Evolutionary conservation across 179 eudicot species (phyloP), one percentile per base, ranked within the genome.

Genomic region (Carnegiea gigantea): DNA sequence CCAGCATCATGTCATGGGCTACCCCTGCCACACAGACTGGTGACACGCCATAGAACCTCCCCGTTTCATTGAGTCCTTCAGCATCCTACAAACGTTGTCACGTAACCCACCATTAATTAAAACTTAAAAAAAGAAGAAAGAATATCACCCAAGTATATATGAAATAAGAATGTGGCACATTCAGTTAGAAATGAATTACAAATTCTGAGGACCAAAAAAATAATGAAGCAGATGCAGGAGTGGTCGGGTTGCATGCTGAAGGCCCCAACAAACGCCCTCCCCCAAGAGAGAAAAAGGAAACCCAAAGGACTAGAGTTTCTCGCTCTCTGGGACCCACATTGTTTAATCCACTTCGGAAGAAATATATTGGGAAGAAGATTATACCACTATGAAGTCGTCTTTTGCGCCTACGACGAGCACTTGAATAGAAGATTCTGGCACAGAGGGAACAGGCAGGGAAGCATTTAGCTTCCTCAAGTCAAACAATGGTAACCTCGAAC

Each of bases 1-100:
- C 98, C 88, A 95, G 73, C 98, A 95, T 95, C 83, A 95, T 88
- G 89, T 95, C 98, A 79, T 95, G 98, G 17, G 94, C 98, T 81
- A 92, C 89, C 78, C 94, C 93, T 77, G 91, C 89, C 20, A 92
- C 77, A 60, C 94, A 89, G 59, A 93, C 81, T 0, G 98, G 97
- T 24, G 91, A 76, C 40, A 92, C 94, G 1, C 92, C 92, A 60
- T 93, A 95, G 87, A 95, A 95, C 73, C 88, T 88, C 64, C 91
- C 97, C 0, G 97, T 93, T 85, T 95, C 98, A 51, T 79, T 71
- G 13, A 95, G 95, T 36, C 98, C 98, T 83, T 92, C 91, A 0
- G 85, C 87, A 79, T 95, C 98, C 98, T 95, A 76, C 79, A 89
- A 73, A 30, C 17, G 65, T 38, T 40, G 48, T 51, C 24, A 18